These are phyloP conservation scores for Trametopsis cervina DNA, from an alignment of 768 basidiomycete species.

Conservation along the genomic window DNA sequence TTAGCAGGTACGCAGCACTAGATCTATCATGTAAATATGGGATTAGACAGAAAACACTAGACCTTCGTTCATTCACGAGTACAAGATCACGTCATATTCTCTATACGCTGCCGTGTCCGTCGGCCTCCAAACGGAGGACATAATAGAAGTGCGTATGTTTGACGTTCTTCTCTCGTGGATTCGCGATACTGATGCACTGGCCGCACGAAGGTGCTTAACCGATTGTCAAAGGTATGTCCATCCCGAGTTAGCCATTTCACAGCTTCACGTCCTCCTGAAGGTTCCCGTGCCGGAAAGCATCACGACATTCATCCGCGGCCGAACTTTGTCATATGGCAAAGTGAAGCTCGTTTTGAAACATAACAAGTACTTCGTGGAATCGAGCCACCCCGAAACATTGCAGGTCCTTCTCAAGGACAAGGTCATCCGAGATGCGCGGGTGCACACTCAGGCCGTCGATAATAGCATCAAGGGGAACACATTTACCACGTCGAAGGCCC, in stretches of 20 bases:
- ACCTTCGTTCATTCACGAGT: constrained; percentile 98
- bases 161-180: constrained; percentile 14
- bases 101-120: constrained; percentile 98
- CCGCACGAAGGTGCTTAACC: constrained; percentile 59
- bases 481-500: constrained; percentile 77
- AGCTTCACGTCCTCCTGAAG: constrained; percentile 30
- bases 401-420: constrained; percentile 83
- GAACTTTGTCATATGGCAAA: constrained; percentile 95
- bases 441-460: constrained; percentile 60
- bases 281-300: constrained; percentile 91
- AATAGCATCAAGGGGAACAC: constrained; percentile 71
- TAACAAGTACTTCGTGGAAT: constrained; percentile 97
- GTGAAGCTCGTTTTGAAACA: constrained; percentile 97
- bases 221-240: constrained; percentile 61
- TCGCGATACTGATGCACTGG: constrained; percentile 27
- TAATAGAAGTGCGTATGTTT: constrained; percentile 77
- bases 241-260: background rate
- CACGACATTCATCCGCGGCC: constrained; percentile 80
- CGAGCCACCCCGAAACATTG: constrained; percentile 88
- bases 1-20: constrained; percentile 74
- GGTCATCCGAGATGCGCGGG: constrained; percentile 78
- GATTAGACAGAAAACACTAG: constrained; percentile 34
- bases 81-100: constrained; percentile 96
- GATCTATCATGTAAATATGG: constrained; percentile 24
- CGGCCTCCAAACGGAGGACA: constrained; percentile 94